Percentiles rank a stretch among this genome's conserved stretches.
These are phyloP conservation scores for Salvia rosmarinus DNA, from an alignment of 257 asterid genomes.

Conservation along the genomic window DNA sequence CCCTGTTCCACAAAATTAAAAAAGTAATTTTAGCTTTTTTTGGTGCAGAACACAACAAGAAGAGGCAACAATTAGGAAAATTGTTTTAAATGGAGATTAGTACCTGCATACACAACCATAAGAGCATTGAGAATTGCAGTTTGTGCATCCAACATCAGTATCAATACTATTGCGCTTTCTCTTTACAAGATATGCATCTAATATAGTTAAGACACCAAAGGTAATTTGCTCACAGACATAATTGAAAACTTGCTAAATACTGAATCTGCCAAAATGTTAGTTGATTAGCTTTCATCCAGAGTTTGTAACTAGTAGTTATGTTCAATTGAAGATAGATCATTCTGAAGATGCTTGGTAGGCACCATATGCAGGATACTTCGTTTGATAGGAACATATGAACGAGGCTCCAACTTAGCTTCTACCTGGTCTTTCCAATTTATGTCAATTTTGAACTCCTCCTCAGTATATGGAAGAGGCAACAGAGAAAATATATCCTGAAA, in stretches of 20 bases:
- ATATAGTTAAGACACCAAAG: slow-evolving; percentile 53
- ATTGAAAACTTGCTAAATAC: slow-evolving; percentile 22
- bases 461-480: slow-evolving; percentile 70
- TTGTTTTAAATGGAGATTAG: slow-evolving; percentile 19
- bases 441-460: slow-evolving; percentile 81
- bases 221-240: slow-evolving; percentile 7
- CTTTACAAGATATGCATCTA: slow-evolving; percentile 80
- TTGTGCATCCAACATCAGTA: slow-evolving; percentile 82
- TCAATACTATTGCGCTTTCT: slow-evolving; percentile 60
- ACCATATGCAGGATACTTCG: slow-evolving; percentile 74
- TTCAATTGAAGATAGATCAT: slow-evolving; percentile 1
- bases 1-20: slow-evolving; percentile 49
- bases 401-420: slow-evolving; percentile 63
- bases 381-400: slow-evolving; percentile 67
- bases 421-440: slow-evolving; percentile 62
- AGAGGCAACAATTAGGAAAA: no score
- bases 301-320: slow-evolving; percentile 14
- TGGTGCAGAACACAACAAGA: no score
- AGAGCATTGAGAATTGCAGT: slow-evolving; percentile 68
- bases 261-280: slow-evolving; percentile 21
- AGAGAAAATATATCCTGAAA: slow-evolving; percentile 67
- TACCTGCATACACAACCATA: slow-evolving; percentile 93
- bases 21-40: slow-evolving; percentile 19
- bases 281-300: slow-evolving; percentile 10
- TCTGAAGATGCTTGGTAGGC: slow-evolving; percentile 21